These are phyloP conservation scores for Elsinoe fawcettii DNA, from an alignment of 2,329 filamentous ascomycete genomes.

Conservation along the genomic window DNA sequence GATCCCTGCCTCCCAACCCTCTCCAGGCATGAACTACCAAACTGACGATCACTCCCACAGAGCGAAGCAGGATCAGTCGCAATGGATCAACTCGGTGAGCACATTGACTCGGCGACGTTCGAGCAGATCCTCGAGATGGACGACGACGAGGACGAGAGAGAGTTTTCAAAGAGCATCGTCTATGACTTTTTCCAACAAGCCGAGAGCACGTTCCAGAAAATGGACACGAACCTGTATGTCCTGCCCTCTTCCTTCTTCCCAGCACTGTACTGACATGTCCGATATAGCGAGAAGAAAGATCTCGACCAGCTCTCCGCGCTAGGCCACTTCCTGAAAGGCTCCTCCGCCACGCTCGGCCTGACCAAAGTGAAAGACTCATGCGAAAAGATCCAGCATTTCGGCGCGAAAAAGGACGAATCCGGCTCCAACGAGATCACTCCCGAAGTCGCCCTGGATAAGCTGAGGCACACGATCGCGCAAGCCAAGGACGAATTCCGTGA, in stretches of 20 bases:
- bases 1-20: neutral
- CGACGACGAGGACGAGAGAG: constrained; percentile 72
- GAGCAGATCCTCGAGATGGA: constrained; percentile 98
- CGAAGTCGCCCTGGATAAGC: constrained; percentile 59
- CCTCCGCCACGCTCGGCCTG: constrained; percentile 86
- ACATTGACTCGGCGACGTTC: constrained; percentile 74
- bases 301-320: constrained; percentile 70
- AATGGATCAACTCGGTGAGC: constrained; percentile 60
- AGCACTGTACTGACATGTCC: constrained; percentile 11
- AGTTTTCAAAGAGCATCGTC: constrained; percentile 85
- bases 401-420: constrained; percentile 71
- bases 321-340: constrained; percentile 95
- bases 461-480: constrained; percentile 59
- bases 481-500: constrained; percentile 72
- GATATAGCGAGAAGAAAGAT: constrained; percentile 55
- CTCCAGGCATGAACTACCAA: neutral
- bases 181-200: constrained; percentile 91
- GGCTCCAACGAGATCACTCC: constrained; percentile 62
- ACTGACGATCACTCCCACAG: constrained; percentile 20
- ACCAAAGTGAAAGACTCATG: constrained; percentile 86
- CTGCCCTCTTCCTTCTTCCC: neutral
- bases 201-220: constrained; percentile 72
- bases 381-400: constrained; percentile 93
- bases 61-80: constrained; percentile 43
- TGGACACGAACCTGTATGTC: constrained; percentile 63